Evolutionary conservation across 345 rosid genomes (phyloP).

Genomic region (Noccaea bulbosa): DNA sequence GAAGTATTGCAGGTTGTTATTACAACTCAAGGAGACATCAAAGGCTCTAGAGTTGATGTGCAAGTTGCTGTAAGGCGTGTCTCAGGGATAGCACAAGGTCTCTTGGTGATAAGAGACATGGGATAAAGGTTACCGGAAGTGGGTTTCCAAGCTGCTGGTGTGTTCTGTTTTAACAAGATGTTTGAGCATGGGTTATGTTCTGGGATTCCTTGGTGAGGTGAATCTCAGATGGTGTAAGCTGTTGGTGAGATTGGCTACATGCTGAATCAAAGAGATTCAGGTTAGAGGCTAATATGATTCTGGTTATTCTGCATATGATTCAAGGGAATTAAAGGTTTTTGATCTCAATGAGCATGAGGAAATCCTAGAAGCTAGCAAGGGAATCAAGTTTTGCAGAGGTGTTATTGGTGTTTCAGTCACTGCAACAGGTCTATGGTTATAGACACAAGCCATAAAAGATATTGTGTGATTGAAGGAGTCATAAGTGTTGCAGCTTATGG

Average conservation of each 20-base stretch:
- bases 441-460: background rate
- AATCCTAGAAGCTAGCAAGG: conserved; percentile 23
- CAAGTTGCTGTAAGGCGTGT: background rate
- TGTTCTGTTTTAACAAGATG: background rate
- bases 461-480: background rate
- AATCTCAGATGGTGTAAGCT: background rate
- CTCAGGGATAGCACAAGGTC: background rate
- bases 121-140: background rate
- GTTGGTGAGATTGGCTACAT: background rate
- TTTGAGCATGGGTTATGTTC: background rate
- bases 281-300: background rate
- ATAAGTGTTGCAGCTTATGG: background rate
- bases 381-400: background rate
- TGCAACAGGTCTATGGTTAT: fast-evolving
- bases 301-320: background rate
- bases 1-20: background rate
- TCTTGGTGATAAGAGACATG: background rate
- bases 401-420: background rate
- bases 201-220: background rate
- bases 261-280: background rate
- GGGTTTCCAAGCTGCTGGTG: background rate
- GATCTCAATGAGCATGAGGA: conserved; percentile 7
- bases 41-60: background rate
- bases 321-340: background rate
- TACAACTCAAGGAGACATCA: background rate